Evolutionary conservation across 768 basidiomycete species (phyloP), one percentile per base, ranked within the genome.

Genomic region (Rhizopogon salebrosus): DNA sequence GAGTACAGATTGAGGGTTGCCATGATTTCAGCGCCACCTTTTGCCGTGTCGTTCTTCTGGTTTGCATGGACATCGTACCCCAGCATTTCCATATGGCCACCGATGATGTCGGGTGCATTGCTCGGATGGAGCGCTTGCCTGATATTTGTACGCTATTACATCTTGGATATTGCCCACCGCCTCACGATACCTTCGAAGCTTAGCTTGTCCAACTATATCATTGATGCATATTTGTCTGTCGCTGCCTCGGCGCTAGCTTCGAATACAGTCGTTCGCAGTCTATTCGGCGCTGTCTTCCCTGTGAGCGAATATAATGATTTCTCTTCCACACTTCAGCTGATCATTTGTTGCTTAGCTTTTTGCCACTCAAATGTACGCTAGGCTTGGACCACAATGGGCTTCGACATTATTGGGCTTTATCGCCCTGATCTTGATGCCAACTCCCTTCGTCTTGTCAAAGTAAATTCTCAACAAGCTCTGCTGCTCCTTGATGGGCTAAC

Each of bases 1-100:
- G 85, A 87, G 64, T 76, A 75, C 46, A 74, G 83, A 22, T 64
- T 85, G 23, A 70, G 73, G 43, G 67, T 76, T 41, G 75, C 74
- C 0, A 68, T 85, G 54, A 61, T 78, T 54, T 78, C 74, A 3
- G 75, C 78, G 0, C 84, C 83, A 0, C 55, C 82, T 14, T 75
- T 82, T 53, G 67, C 78, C 23, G 43, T 72, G 20, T 75, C 80
- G 4, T 80, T 85, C 64, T 86, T 87, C 66, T 84, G 84, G 84
- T 83, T 87, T 60, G 77, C 69, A 27, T 84, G 83, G 83, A 80
- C 83, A 1, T 81, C 81, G 0, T 80, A 62, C 54, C 76, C 81
- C 9, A 69, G 65, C 38, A 71, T 83, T 51, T 73, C 74, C 0
- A 74, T 75, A 24, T 82, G 78, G 78, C 76, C 66, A 0, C 84